Evolutionary conservation across 768 basidiomycete genomes (phyloP).

Genomic region (Filobasidium wieringae): DNA sequence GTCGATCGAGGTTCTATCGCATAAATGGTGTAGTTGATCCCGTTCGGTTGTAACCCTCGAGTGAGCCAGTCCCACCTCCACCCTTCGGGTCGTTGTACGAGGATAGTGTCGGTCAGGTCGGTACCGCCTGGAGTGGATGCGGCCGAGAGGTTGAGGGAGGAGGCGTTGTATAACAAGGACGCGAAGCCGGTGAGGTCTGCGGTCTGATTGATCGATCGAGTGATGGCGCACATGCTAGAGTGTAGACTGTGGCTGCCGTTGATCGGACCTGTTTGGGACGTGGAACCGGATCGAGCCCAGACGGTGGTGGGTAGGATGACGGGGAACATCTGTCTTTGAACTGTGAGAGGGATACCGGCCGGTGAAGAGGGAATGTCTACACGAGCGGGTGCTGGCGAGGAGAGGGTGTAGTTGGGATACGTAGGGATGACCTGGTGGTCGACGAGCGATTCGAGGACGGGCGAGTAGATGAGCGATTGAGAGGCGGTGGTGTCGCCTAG

Average conservation of each 20-base stretch:
- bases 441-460: conserved; percentile 17
- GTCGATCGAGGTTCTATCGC: conserved; percentile 17
- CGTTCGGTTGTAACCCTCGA: conserved; percentile 10
- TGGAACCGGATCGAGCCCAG: neutral
- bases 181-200: conserved; percentile 14
- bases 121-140: no score
- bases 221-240: conserved; percentile 4
- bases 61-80: conserved; percentile 26
- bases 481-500: conserved; percentile 35
- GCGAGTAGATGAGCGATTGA: conserved; percentile 32
- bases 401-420: conserved; percentile 39
- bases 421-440: conserved; percentile 18
- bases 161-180: no score
- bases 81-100: conserved; percentile 22
- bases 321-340: conserved; percentile 14
- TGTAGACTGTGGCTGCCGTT: neutral
- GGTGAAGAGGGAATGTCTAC: conserved; percentile 4
- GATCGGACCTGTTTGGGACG: no score
- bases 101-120: conserved; percentile 5
- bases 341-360: conserved; percentile 3
- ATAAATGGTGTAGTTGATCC: conserved; percentile 35
- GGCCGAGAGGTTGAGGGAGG: no score
- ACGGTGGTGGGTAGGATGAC: neutral
- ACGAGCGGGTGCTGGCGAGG: conserved; percentile 17
- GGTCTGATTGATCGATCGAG: neutral